Evolutionary conservation across 306 rosid genomes (phyloP), one percentile per base, ranked within the genome.

Genomic region (Glycine soja): DNA sequence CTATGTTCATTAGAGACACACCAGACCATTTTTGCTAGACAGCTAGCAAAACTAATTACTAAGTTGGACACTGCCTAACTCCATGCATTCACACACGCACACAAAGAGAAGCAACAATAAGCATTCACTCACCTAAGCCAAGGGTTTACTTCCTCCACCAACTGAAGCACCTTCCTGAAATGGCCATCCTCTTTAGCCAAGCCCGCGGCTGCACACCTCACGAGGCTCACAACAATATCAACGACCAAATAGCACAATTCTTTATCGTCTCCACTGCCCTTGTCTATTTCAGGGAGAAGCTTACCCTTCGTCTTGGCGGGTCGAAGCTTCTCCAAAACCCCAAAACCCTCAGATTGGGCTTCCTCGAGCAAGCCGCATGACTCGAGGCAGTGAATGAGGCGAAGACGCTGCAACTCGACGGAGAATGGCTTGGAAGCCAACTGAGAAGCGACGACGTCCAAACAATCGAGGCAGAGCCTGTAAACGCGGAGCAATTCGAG

Each of bases 81-180:
- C 46, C 11, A 62, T n/a, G n/a, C n/a, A n/a, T n/a, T n/a, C 47
- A n/a, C 51, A 46, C 6, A 15, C 3, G 14, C 46, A 62, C 19
- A n/a, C 51, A 46, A 6, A 46, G 10, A 48, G 24, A 16, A 15
- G 57, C 46, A 74, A 74, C 70, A 15, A 80, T n/a, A 11, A 61
- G 10, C 53, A 56, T 16, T 8, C 53, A 78, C 64, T 78, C 67
- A 50, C 99, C 94, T 81, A 77, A 90, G 82, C 97, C 95, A 95
- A 30, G 95, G 91, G 30, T 70, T 53, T 24, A 78, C 89, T 91
- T 93, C 99, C 78, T 91, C 95, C 42, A 87, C 86, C 93, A 95
- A 85, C 59, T 71, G 74, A 63, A 91, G 90, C 64, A 90, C 89
- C 77, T 81, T 80, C 78, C 78, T 73, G 74, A 82, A 90, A 42